Evolutionary conservation across 192 early-diverging fungal genomes (phyloP), one percentile per base, ranked within the genome.

Genomic region (Spizellomyces punctatus): DNA sequence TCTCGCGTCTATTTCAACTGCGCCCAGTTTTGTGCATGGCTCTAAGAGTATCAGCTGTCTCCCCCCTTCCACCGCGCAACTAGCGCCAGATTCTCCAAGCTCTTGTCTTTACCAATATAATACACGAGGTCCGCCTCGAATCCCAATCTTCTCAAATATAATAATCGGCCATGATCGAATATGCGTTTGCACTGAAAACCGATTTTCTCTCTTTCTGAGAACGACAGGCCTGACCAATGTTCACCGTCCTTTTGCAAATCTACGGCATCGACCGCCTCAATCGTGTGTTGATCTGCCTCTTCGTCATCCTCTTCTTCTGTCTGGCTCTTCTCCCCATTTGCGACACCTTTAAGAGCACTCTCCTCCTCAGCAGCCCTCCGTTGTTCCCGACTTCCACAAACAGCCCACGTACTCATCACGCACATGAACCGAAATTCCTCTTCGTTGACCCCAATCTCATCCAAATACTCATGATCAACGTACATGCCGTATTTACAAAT

Each of bases 321-420:
- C 6, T 75, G 83, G 21, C 74, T 58, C 5, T 46, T 46, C 8
- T 81, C 57, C 43, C 72, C 72, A 19, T 61, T 54, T 5, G 61
- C 64, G 27, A 64, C 47, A 50, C 27, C 27, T 2, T 36, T 0
- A 54, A 54, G 1, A 54, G 50, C 12, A 8, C 59, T 6, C 7
- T 19, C 63, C n/a, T 5, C 48, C 27, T 64, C 50, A 48, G 62
- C 70, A 19, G 46, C 61, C 43, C 54, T 17, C 10, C 19, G 46
- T 55, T 64, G 70, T 8, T 58, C 64, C 19, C 46, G n/a, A n/a
- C 17, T 58, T 46, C 63, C 83, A 73, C 89, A 89, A 16, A 82
- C 87, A 46, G 86, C 93, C 92, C 95, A 96, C 47, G 90, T 92
- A 22, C 84, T 89, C 85, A 94, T 88, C 46, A 85, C 79, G 36